Evolutionary conservation across 108 stramenopile species (phyloP), one percentile per base, ranked within the genome.

Genomic region (Cyclostephanos tholiformis): DNA sequence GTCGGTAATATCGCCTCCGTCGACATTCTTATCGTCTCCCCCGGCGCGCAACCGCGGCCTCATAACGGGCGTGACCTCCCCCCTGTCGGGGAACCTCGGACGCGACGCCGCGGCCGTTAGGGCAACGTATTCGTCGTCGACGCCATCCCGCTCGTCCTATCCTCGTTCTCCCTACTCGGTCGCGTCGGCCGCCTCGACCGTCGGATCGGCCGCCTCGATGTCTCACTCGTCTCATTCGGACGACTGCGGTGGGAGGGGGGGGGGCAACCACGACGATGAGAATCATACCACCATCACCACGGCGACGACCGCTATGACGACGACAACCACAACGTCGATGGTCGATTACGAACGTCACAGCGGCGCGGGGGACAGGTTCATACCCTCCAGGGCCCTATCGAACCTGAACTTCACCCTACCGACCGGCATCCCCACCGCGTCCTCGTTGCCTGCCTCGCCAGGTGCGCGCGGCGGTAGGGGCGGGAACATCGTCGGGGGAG

Each of bases 381-480:
- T 95, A 72, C 91, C 94, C 13, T 89, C 87, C 6, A 58, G 93
- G 57, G 89, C 84, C 2, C 80, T 87, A 0, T 88, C 87, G 20
- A 88, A 86, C 49, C 69, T 92, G 63, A 69, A 71, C 46, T 79
- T 79, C 58, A 67, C 50, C 6, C 26, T 58, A 6, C 17, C 57
- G 27, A 29, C 30, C 57, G 57, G 27, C 57, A 11, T 1, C 57
- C 17, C 20, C 25, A 25, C 17, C 17, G 25, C 20, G 23, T 19
- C 20, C 19, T 9, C 20, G 52, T 53, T 1, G 52, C 25, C 23
- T 16, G 23, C 27, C 51, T 38, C 58, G 27, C 43, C 67, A 1
- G 46, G 59, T 11, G 29, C 35, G 56, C 41, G 60, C 20, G 19
- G 12, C 38, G 48, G 26, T 0, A 35, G 51, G 20, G 30, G 5